Evolutionary conservation across 257 asterid genomes (phyloP), one percentile per base, ranked within the genome.

Genomic region (Solanum chiquidenum): DNA sequence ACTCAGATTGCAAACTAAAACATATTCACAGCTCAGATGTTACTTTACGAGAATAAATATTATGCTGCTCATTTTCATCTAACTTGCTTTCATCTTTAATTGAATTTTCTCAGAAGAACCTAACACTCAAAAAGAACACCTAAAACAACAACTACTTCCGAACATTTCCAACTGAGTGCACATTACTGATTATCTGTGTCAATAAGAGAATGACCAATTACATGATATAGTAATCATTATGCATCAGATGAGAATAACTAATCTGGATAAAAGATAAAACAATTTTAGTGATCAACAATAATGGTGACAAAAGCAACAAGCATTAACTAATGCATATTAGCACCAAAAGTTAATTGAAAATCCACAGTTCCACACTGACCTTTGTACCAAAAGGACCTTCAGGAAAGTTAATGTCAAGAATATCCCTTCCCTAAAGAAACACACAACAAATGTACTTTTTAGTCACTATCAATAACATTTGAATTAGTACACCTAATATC

Each of bases 331-430:
- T 85, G 69, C 42, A 2, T 79, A 79, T 31, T 79, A 44, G 27
- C 12, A 79, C 85, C 85, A 14, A 79, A 14, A 29, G 62, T 27
- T 79, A 79, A 27, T 44, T 44, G 46, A 86, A 76, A 42, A 83
- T 35, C n/a, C 25, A 71, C 44, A 87, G 93, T 88, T 52, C 20
- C 21, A 71, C 44, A 88, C 94, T 89, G 86, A 95, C 98, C 98
- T 96, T 94, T 13, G 99, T 95, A 55, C 99, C 99, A 87, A 96
- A 96, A 64, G 98, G 99, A 88, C 99, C 98, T 8, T 60, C 90
- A 7, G 98, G 98, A 75, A 88, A 86, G 93, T 95, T 88, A 80
- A 95, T 94, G 42, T 91, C 95, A 88, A 92, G 90, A 87, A 96
- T 40, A 38, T 94, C 92, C 89, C 88, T 91, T 87, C 99, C 99